Conservation (phyloP, 768 basidiomycete genomes). For the Boletus sp. region DNA sequence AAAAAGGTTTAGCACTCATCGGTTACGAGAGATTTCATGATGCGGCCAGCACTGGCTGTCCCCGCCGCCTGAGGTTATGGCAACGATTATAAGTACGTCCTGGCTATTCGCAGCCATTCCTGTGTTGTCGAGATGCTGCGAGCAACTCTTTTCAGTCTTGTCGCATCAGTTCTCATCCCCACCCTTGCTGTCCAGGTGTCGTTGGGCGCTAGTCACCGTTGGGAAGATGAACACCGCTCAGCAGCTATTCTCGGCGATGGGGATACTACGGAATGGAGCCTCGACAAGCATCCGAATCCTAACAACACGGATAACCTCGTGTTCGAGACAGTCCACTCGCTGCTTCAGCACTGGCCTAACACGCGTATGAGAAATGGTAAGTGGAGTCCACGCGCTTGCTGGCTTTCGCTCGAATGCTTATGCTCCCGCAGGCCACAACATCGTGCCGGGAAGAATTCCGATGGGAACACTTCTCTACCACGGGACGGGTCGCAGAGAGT, state of each 20-base stretch:
- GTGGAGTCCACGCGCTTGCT: conserved; percentile 4
- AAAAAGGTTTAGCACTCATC: too few relatives aligned
- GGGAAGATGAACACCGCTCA: not conserved
- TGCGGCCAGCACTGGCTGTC: too few relatives aligned
- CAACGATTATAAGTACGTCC: too few relatives aligned
- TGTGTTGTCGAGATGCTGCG: not conserved
- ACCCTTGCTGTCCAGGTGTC: conserved; percentile 7
- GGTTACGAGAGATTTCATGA: too few relatives aligned
- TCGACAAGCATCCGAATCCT: conserved; percentile 20
- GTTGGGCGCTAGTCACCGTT: not conserved
- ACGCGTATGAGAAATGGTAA: conserved; percentile 45
- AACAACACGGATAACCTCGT: conserved; percentile 27
- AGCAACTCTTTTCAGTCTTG: not conserved
- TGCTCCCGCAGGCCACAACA: conserved; percentile 18
- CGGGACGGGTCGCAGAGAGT: conserved; percentile 13
- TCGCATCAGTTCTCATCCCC: not conserved
- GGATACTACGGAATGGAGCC: conserved; percentile 16
- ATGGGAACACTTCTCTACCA: conserved; percentile 38
- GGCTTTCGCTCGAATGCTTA: conserved; percentile 13
- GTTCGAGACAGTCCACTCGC: conserved; percentile 25
- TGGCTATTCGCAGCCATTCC: not conserved
- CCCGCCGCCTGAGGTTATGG: not conserved
- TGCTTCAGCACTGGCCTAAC: conserved; percentile 44
- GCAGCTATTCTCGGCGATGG: not conserved
- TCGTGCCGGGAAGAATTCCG: conserved; percentile 33